Evolutionary conservation across 164 flowering plant species (phyloP).

Genomic region (Magnolia officinalis): DNA sequence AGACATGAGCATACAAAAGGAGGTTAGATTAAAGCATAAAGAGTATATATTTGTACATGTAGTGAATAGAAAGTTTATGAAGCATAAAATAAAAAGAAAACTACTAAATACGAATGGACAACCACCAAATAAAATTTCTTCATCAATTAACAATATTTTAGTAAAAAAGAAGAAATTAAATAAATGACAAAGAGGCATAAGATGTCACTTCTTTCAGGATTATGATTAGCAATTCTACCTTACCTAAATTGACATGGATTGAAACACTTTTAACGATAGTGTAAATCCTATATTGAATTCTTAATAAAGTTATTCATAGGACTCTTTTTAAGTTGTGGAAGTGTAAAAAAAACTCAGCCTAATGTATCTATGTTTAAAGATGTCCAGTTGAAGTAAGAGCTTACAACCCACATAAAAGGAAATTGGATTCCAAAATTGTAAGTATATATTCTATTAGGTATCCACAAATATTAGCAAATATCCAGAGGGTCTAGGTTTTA

Average conservation of each 20-base stretch:
- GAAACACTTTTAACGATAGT: background rate
- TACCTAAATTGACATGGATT: background rate
- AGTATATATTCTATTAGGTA: constrained; percentile 2
- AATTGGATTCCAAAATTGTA: background rate
- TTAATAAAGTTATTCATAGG: background rate
- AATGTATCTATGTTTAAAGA: background rate
- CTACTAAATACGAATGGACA: too few relatives aligned
- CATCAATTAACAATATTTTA: too few relatives aligned
- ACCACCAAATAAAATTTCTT: too few relatives aligned
- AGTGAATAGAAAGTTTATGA: too few relatives aligned
- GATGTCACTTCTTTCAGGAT: background rate
- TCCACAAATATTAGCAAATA: constrained; percentile 1
- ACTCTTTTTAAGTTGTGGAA: constrained; percentile 8
- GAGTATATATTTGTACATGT: too few relatives aligned
- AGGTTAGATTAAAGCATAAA: too few relatives aligned
- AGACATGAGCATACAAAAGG: too few relatives aligned
- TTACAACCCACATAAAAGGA: too few relatives aligned
- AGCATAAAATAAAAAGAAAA: too few relatives aligned
- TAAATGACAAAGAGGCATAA: too few relatives aligned
- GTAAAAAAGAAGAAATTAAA: too few relatives aligned
- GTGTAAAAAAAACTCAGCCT: background rate
- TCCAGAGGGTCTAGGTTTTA: constrained; percentile 7
- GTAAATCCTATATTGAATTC: background rate
- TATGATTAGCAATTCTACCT: background rate
- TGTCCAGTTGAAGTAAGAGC: too few relatives aligned